A percentile compares a stretch with the other conserved stretches of the same genome.
These are phyloP conservation scores for Nothophaeocryptopus gaeumannii DNA, from an alignment of 2,329 filamentous ascomycete genomes.

Conservation along the genomic window DNA sequence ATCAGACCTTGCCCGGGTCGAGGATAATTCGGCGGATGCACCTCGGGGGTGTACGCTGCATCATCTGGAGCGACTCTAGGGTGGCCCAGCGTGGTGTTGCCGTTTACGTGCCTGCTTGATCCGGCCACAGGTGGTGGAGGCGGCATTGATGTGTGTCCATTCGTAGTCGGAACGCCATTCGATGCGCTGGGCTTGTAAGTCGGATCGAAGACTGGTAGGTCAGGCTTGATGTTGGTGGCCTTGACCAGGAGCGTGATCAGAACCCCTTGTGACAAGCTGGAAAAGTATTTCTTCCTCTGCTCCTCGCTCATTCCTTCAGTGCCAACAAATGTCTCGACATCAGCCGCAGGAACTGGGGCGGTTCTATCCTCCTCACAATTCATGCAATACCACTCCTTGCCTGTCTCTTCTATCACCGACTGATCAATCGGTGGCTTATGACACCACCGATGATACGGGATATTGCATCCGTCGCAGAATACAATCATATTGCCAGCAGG, in stretches of 20 bases:
- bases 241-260: constrained; percentile 65
- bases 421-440: constrained; percentile 73
- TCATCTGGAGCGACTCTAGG: constrained; percentile 38
- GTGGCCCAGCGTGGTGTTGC: no score
- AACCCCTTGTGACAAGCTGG: constrained; percentile 57
- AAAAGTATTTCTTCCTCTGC: constrained; percentile 52
- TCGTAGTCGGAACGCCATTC: constrained; percentile 14
- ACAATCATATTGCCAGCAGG: constrained; percentile 76
- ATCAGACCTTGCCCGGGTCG: constrained; percentile 60
- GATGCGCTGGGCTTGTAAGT: constrained; percentile 23
- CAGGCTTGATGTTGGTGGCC: constrained; percentile 59
- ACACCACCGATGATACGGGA: constrained; percentile 77
- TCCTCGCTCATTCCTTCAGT: constrained; percentile 33
- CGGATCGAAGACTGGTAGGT: constrained; percentile 62
- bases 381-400: constrained; percentile 69
- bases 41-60: constrained; percentile 52
- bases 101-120: no score
- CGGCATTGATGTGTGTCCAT: constrained; percentile 16
- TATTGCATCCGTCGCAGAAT: constrained; percentile 79
- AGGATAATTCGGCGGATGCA: constrained; percentile 59
- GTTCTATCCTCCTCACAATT: constrained; percentile 56
- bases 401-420: constrained; percentile 63
- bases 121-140: not conserved
- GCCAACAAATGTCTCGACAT: constrained; percentile 40
- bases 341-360: constrained; percentile 40